Evolutionary conservation across 139 green algal genomes (phyloP), one percentile per base, ranked within the genome.

Genomic region (Dunaliella primolecta): DNA sequence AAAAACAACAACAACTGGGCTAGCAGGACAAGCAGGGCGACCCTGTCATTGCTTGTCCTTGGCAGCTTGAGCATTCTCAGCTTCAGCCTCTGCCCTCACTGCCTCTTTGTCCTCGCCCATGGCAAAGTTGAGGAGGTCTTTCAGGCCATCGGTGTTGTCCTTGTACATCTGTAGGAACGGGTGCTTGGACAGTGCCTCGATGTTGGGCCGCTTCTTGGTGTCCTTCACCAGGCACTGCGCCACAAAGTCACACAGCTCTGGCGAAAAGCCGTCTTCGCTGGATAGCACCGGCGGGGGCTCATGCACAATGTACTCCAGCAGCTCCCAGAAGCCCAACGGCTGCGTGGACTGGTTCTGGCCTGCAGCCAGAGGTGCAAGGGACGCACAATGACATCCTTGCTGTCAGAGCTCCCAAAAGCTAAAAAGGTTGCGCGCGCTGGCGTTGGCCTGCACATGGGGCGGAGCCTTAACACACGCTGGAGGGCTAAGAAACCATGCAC

Each of bases 171-270:
- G 81, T 3, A 91, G 83, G 84, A 91, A 91, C 37, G 88, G 80
- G 32, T 91, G 88, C 81, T 84, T 84, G 32, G 83, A 36, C 34
- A 89, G 74, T 20, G 84, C 79, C 31, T 87, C 70, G 23, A 89
- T 84, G 72, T 35, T 87, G 24, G 88, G 85, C 34, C 88, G 81
- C 2, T 83, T 55, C 36, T 57, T 46, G 27, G 81, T n/a, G 38
- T 89, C 88, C 83, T 91, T 91, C 77, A 86, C 34, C 36, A 84
- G 78, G 78, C 86, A 84, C 72, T 88, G 85, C 81, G 38, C 36
- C 2, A 98, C 86, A 86, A 98, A 98, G 87, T 98, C 93, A 31
- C 87, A 86, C 29, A 98, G 92, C 89, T 96, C 94, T 0, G 90
- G 85, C 0, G 91, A 95, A 84, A 97, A 94, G 71, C 89, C 80